Percentiles rank a stretch among this genome's conserved stretches.
These are phyloP conservation scores for Chara braunii DNA, from an alignment of 139 green algal species.

Conservation along the genomic window DNA sequence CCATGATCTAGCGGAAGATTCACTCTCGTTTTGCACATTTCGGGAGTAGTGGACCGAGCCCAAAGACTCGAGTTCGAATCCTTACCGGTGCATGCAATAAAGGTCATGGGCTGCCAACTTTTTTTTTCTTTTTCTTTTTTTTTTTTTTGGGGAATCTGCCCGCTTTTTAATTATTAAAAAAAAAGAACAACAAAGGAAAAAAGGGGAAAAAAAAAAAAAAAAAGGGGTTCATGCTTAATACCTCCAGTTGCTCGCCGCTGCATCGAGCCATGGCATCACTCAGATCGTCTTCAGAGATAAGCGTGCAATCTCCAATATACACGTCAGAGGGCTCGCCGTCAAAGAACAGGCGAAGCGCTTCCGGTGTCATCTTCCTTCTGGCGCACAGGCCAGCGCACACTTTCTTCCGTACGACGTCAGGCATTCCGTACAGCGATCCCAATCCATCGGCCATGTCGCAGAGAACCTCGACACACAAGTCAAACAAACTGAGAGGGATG, in stretches of 20 bases:
- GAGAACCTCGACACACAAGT: too few relatives aligned
- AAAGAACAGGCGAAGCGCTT: slow-evolving; percentile 10
- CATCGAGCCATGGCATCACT: slow-evolving; percentile 10
- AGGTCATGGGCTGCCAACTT: neutral
- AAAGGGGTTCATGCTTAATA: neutral
- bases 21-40: too few relatives aligned
- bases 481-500: too few relatives aligned
- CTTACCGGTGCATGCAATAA: neutral
- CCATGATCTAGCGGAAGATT: too few relatives aligned
- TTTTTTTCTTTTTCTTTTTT: too few relatives aligned
- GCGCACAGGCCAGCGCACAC: slow-evolving; percentile 11
- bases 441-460: too few relatives aligned
- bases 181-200: neutral
- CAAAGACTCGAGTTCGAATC: too few relatives aligned
- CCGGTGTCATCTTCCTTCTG: slow-evolving; percentile 3
- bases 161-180: neutral
- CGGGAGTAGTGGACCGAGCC: too few relatives aligned
- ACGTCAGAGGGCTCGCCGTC: neutral
- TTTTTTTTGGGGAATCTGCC: neutral
- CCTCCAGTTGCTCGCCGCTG: neutral
- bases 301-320: slow-evolving; percentile 15
- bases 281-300: slow-evolving; percentile 24
- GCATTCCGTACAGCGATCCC: slow-evolving; percentile 20
- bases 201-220: neutral
- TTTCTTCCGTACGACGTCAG: slow-evolving; percentile 7